Conservation (phyloP, 768 basidiomycete species). For the Lentinula lateritia region DNA sequence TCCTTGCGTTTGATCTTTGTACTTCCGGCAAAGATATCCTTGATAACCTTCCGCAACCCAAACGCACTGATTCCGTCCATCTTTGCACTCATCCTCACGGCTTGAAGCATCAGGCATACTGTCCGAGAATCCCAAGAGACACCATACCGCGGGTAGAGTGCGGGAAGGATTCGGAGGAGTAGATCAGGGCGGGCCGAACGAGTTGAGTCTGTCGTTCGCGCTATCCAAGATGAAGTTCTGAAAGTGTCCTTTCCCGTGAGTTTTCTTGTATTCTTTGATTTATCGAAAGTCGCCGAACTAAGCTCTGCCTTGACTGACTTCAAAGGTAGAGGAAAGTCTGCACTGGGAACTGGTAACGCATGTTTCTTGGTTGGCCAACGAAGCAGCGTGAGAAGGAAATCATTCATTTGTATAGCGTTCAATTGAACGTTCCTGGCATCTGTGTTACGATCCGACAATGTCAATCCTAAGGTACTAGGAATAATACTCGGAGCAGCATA, state of each 20-base stretch:
- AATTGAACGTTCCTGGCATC: not conserved
- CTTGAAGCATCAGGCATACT: conserved; percentile 4
- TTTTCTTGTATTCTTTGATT: not conserved
- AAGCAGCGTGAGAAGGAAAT: conserved; percentile 1
- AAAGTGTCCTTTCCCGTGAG: not conserved
- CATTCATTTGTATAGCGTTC: conserved; percentile 3
- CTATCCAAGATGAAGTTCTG: not conserved
- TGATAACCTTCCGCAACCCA: not conserved
- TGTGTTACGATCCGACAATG: not conserved
- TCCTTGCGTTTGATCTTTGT: not conserved
- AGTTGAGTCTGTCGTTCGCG: not conserved
- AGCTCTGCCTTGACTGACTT: not conserved
- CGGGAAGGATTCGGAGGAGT: not conserved
- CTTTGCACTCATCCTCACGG: conserved; percentile 1
- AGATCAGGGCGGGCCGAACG: conserved; percentile 4
- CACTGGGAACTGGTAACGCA: not conserved
- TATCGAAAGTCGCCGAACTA: not conserved
- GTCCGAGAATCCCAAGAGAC: not conserved
- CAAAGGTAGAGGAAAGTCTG: not conserved
- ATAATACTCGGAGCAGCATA: not conserved
- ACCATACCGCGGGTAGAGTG: not conserved
- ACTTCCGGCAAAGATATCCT: not conserved
- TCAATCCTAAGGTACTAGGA: not conserved
- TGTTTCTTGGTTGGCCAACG: conserved; percentile 3
- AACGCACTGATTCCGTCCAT: conserved; percentile 3